Conservation (phyloP, 768 basidiomycete species). For the Trametes coccinea region DNA sequence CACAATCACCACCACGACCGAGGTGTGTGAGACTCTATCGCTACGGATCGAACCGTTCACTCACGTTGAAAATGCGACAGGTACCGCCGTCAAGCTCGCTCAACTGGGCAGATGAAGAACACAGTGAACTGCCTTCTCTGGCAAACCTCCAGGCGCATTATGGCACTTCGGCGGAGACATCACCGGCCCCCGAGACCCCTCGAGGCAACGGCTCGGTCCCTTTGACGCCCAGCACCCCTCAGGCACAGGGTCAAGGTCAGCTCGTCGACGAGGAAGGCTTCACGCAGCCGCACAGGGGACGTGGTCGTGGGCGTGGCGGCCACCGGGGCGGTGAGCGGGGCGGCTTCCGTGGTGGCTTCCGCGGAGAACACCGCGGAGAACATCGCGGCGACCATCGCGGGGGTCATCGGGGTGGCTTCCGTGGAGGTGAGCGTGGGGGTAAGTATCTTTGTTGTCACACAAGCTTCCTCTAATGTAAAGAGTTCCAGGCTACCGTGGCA, state of each 20-base stretch:
- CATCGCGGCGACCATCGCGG: slow-evolving; percentile 29
- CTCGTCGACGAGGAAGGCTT: slow-evolving; percentile 65
- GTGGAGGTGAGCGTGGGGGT: slow-evolving; percentile 23
- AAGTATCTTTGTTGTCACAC: neutral
- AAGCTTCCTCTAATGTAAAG: neutral
- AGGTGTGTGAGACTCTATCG: slow-evolving; percentile 14
- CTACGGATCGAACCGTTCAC: neutral
- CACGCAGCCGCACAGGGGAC: slow-evolving; percentile 32
- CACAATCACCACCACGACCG: slow-evolving; percentile 25
- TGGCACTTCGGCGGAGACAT: slow-evolving; percentile 70
- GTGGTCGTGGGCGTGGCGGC: slow-evolving; percentile 38
- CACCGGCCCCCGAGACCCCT: slow-evolving; percentile 47
- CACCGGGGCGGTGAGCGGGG: slow-evolving; percentile 30
- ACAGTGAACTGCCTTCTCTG: slow-evolving; percentile 75
- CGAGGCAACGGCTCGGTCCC: slow-evolving; percentile 35
- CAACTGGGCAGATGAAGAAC: slow-evolving; percentile 86
- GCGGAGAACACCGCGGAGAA: slow-evolving; percentile 34
- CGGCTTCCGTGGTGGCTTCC: slow-evolving; percentile 28
- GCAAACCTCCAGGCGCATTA: slow-evolving; percentile 75
- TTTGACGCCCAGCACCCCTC: slow-evolving; percentile 27
- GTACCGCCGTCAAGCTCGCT: slow-evolving; percentile 40
- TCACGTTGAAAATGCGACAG: slow-evolving; percentile 3
- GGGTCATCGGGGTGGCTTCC: slow-evolving; percentile 22
- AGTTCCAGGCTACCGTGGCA: slow-evolving; percentile 27
- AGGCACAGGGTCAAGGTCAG: slow-evolving; percentile 28